Conservation (phyloP, 1,284 basidiomycete species). For the Rhodotorula mucilaginosa region DNA sequence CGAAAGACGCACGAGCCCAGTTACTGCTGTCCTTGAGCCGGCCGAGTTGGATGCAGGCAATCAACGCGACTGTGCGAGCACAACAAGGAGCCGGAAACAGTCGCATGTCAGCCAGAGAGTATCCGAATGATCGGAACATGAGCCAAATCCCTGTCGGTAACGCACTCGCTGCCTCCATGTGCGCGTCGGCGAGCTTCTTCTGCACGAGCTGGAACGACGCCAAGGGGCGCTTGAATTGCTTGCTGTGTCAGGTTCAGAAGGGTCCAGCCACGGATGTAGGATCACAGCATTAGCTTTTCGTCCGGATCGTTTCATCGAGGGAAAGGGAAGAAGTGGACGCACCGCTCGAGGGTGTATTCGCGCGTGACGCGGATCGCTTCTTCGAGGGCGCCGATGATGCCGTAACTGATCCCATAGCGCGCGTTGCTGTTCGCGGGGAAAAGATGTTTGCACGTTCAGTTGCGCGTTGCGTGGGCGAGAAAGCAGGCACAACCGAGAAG, state of each 20-base stretch:
- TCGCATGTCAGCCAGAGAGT: too few relatives aligned
- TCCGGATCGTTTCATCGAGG: too few relatives aligned
- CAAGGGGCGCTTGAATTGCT: slow-evolving; percentile 12
- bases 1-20: slow-evolving; percentile 55
- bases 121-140: too few relatives aligned
- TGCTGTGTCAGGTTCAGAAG: not conserved
- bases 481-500: not conserved
- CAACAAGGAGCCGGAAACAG: too few relatives aligned
- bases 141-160: not conserved
- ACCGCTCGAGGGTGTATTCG: slow-evolving; percentile 81
- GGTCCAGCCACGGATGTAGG: too few relatives aligned
- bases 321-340: slow-evolving; percentile 17
- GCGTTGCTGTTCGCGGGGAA: slow-evolving; percentile 56
- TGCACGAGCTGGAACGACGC: slow-evolving; percentile 84
- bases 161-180: slow-evolving; percentile 65
- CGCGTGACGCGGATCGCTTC: slow-evolving; percentile 78
- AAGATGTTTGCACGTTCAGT: not conserved
- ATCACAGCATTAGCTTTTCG: not conserved
- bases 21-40: slow-evolving; percentile 78
- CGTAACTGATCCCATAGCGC: slow-evolving; percentile 69
- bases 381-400: slow-evolving; percentile 87
- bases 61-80: slow-evolving; percentile 28
- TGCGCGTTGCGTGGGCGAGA: slow-evolving; percentile 5
- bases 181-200: slow-evolving; percentile 93
- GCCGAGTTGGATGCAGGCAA: slow-evolving; percentile 64